Evolutionary conservation across 495 filamentous ascomycete genomes (phyloP).

Genomic region (Penicillium antarcticum): DNA sequence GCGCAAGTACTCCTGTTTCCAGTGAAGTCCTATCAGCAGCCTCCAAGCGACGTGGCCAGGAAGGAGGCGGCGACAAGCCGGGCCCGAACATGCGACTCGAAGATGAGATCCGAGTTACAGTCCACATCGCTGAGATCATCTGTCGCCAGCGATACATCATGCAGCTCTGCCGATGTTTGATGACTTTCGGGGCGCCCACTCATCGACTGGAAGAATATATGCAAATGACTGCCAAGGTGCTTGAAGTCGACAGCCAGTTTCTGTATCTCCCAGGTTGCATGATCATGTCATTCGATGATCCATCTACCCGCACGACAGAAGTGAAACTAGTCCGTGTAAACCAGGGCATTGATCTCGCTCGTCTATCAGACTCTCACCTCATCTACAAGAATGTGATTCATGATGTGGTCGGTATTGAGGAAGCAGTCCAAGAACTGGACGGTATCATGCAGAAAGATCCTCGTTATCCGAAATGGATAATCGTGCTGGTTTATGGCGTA

Average conservation of each 20-base stretch:
- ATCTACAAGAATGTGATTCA: constrained; percentile 92
- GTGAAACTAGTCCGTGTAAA: constrained; percentile 75
- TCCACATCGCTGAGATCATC: constrained; percentile 80
- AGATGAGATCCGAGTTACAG: constrained; percentile 72
- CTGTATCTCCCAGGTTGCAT: constrained; percentile 88
- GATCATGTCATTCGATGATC: constrained; percentile 91
- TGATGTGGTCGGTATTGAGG: constrained; percentile 76
- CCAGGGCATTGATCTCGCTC: constrained; percentile 79
- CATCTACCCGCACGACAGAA: constrained; percentile 80
- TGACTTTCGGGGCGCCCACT: constrained; percentile 73
- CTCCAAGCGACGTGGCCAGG: constrained; percentile 25
- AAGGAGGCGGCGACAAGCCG: constrained; percentile 2
- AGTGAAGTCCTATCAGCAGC: constrained; percentile 29
- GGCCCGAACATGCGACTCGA: constrained; percentile 23
- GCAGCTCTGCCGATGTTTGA: constrained; percentile 78
- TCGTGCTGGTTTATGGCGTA: constrained; percentile 73
- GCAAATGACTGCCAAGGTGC: constrained; percentile 79
- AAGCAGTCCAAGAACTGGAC: constrained; percentile 68
- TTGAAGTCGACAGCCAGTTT: constrained; percentile 85
- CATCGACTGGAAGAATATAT: constrained; percentile 79
- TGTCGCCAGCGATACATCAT: constrained; percentile 79
- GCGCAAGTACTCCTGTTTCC: constrained; percentile 28
- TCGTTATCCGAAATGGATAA: constrained; percentile 61
- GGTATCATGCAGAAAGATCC: constrained; percentile 61
- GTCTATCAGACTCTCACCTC: constrained; percentile 74